Percentiles rank a stretch among this genome's conserved stretches.
These are phyloP conservation scores for Monosporascus sp. DNA, from an alignment of 2,329 filamentous ascomycete species.

Conservation along the genomic window DNA sequence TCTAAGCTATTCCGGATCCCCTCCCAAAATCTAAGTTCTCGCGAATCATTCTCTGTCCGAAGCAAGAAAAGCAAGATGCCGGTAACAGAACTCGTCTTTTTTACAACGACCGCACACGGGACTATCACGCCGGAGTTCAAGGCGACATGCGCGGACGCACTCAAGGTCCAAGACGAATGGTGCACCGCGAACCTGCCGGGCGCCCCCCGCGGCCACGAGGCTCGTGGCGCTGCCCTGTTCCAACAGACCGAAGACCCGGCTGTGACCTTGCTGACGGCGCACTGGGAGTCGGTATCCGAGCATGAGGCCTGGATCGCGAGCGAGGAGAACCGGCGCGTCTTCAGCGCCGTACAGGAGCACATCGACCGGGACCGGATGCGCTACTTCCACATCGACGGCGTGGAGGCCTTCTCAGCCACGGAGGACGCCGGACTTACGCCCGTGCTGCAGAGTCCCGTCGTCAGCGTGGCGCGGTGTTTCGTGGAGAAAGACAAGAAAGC, in stretches of 20 bases:
- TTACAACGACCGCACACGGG: slow-evolving; percentile 16
- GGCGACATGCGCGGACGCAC: slow-evolving; percentile 24
- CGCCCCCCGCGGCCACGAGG: slow-evolving; percentile 30
- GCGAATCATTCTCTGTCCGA: too few species aligned
- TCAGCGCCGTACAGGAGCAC: slow-evolving; percentile 27
- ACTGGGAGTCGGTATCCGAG: slow-evolving; percentile 37
- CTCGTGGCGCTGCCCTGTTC: slow-evolving; percentile 27
- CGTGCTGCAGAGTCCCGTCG: slow-evolving; percentile 25
- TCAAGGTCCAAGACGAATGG: slow-evolving; percentile 36
- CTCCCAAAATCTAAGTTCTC: too few species aligned
- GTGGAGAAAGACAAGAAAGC: neutral
- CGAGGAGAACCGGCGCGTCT: slow-evolving; percentile 31
- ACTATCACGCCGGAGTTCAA: slow-evolving; percentile 27
- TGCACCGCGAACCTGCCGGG: slow-evolving; percentile 27
- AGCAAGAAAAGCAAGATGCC: slow-evolving; percentile 9
- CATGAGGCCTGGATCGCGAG: slow-evolving; percentile 40
- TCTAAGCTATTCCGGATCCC: too few species aligned
- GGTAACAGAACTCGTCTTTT: slow-evolving; percentile 23
- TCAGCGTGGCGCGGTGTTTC: slow-evolving; percentile 26
- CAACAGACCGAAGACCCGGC: slow-evolving; percentile 31
- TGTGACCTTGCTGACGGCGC: slow-evolving; percentile 36
- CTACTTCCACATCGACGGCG: slow-evolving; percentile 36
- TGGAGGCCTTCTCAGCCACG: slow-evolving; percentile 12
- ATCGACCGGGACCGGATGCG: slow-evolving; percentile 29
- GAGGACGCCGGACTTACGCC: slow-evolving; percentile 4